A percentile compares a stretch with the other conserved stretches of the same genome.
Evolutionary conservation across 345 rosid genomes (phyloP).

Genomic region (Arabis alpina): DNA sequence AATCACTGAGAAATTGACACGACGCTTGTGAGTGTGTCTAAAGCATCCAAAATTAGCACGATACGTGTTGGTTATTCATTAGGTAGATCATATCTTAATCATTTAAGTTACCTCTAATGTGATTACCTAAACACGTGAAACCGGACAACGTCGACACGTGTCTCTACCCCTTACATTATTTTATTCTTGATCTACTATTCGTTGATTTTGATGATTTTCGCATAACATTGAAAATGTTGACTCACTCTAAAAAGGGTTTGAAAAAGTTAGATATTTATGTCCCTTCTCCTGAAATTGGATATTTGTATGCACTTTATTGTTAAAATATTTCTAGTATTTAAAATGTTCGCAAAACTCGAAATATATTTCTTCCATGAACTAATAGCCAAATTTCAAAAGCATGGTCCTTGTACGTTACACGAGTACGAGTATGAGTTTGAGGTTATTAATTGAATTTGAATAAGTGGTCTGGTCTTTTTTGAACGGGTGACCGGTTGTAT

Average conservation of each 20-base stretch:
- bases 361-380: conserved; percentile 11
- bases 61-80: conserved; percentile 35
- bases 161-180: conserved; percentile 24
- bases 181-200: conserved; percentile 39
- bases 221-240: conserved; percentile 34
- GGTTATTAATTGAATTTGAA: no score
- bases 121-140: conserved; percentile 41
- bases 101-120: conserved; percentile 9
- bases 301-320: conserved; percentile 42
- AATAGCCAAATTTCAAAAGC: conserved; percentile 4
- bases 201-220: conserved; percentile 37
- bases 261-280: conserved; percentile 42
- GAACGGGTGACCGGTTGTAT: no score
- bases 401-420: background rate
- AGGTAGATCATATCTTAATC: conserved; percentile 4
- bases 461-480: no score
- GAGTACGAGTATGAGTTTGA: no score
- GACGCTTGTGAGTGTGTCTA: conserved; percentile 42
- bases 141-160: conserved; percentile 30
- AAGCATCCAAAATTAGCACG: conserved; percentile 37
- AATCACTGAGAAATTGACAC: conserved; percentile 37
- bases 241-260: conserved; percentile 24
- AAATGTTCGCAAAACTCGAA: conserved; percentile 27
- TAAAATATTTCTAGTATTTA: conserved; percentile 28
- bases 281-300: conserved; percentile 38